Base-by-base conservation (phyloP, 306 rosid genomes). In the Lathyrus aphaca region DNA sequence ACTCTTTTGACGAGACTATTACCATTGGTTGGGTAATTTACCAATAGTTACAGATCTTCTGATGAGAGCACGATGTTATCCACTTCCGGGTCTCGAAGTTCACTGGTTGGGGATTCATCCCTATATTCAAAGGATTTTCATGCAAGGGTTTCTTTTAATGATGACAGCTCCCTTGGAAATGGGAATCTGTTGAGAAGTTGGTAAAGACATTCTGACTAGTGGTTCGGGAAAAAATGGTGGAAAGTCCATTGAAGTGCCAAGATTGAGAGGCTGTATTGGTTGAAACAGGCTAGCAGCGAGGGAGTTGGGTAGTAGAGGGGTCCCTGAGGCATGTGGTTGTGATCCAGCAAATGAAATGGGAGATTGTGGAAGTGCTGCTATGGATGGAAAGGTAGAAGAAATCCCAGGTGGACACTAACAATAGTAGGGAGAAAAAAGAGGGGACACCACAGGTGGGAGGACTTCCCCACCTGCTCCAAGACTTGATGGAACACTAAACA, bases 331-430 rank as follows among this genome's bases (percentile, higher is more conserved):
- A n/a, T n/a, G n/a, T 15, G 82, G 80, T 65, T 82, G 73, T 27
- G 82, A 72, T 11, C 54, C 81, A 23, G 46, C 23, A 32, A 75
- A 66, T 29, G 80, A 78, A 42, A 21, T 40, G 3, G 86, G 79
- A 46, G 80, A 64, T 48, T 83, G 85, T 11, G 83, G 74, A 68
- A 79, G 74, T 60, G 78, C 80, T 44, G 73, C 78, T 13, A 89
- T 76, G 74, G 71, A 80, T 59, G 90, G 87, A 71, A 42, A 66
- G 58, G 84, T 62, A 4, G 92, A 75, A 48, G 79, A 49, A 49
- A 49, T 68, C 13, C 88, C 83, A 0, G 97, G 85, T 49, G 99
- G 96, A 66, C 96, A 95, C 95, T 92, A 95, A 70, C 99, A 91
- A 79, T 94, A 91, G 76, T 87, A 82, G 14, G 99, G 99, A 38